Conservation (phyloP, 768 basidiomycete species). For the Cystobasidiopsis lactophilus region DNA sequence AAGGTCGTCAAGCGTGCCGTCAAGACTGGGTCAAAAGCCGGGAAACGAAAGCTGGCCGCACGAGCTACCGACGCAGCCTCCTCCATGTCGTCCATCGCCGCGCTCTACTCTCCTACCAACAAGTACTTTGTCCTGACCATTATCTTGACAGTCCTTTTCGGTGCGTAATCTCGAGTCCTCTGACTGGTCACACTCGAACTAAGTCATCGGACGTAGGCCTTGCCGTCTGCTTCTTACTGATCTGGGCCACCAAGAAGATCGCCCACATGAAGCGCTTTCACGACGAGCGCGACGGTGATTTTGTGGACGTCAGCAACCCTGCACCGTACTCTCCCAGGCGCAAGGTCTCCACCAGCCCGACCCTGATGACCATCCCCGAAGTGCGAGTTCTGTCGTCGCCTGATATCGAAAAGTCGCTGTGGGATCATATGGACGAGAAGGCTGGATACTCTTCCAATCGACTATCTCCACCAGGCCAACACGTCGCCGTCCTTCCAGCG, state of each 20-base stretch:
- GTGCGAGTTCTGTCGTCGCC: background rate
- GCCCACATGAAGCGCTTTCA: background rate
- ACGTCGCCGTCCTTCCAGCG: no score
- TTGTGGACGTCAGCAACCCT: no score
- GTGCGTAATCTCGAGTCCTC: background rate
- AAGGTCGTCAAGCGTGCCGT: no score
- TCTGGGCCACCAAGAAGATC: background rate
- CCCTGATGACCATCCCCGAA: background rate
- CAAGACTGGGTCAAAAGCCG: no score
- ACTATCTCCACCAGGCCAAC: no score
- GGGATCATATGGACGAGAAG: background rate
- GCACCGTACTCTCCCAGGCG: no score
- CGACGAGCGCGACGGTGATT: background rate
- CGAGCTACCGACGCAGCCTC: no score
- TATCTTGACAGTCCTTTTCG: background rate
- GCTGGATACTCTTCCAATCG: background rate
- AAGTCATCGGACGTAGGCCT: background rate
- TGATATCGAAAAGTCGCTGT: no score
- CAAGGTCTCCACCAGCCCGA: no score
- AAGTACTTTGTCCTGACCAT: background rate
- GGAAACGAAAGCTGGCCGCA: no score
- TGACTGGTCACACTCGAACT: background rate
- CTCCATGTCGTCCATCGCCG: no score
- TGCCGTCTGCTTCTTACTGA: background rate
- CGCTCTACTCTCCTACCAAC: background rate